Conservation (phyloP, 371 early-diverging fungal species). For the Furculomyces boomerangus region DNA sequence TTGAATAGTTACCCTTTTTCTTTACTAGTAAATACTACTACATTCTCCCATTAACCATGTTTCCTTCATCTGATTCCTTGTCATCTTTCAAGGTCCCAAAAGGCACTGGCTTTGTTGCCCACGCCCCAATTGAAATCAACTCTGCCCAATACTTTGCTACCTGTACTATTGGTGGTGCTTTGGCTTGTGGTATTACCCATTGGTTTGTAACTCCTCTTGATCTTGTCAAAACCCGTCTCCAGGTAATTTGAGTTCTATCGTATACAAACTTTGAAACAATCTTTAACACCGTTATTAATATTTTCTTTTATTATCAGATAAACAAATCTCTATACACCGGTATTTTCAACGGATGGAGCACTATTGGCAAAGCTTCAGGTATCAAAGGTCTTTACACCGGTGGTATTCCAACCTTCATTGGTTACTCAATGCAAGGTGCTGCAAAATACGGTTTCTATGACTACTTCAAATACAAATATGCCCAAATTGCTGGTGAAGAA, state of each 20-base stretch:
- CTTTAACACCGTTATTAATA: not conserved
- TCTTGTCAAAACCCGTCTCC: slow-evolving; percentile 50
- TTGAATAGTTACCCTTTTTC: too few species aligned
- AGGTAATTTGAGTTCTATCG: slow-evolving; percentile 16
- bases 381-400: slow-evolving; percentile 55
- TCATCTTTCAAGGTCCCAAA: slow-evolving; percentile 18
- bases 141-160: slow-evolving; percentile 26
- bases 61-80: slow-evolving; percentile 19
- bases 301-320: slow-evolving; percentile 19
- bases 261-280: not conserved
- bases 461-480: slow-evolving; percentile 55
- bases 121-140: slow-evolving; percentile 31
- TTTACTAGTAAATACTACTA: too few species aligned
- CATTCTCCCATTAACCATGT: slow-evolving; percentile 14
- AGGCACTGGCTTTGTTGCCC: slow-evolving; percentile 24
- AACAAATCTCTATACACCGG: slow-evolving; percentile 38
- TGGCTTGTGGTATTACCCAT: slow-evolving; percentile 59
- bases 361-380: slow-evolving; percentile 47
- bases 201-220: slow-evolving; percentile 47
- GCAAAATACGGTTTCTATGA: slow-evolving; percentile 82
- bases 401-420: slow-evolving; percentile 56
- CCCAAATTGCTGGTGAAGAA: slow-evolving; percentile 47
- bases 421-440: slow-evolving; percentile 77
- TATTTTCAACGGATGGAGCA: slow-evolving; percentile 44
- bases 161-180: slow-evolving; percentile 37